Evolutionary conservation across 2,329 filamentous ascomycete genomes (phyloP).

Genomic region (Fusarium heterosporum): DNA sequence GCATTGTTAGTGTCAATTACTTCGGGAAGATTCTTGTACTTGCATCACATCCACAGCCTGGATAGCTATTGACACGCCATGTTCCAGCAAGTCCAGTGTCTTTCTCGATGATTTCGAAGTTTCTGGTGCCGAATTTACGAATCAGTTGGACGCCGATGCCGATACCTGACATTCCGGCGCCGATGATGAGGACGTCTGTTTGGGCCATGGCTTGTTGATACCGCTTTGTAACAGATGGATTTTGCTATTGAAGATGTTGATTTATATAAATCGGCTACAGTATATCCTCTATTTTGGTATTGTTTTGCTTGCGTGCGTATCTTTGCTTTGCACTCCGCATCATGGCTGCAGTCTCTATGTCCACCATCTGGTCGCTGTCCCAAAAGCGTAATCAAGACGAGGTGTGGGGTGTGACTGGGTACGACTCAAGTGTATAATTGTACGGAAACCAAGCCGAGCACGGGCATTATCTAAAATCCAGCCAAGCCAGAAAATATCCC

Average conservation of each 20-base stretch:
- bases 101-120: slow-evolving; percentile 46
- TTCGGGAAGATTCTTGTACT: not conserved
- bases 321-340: not conserved
- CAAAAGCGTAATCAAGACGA: slow-evolving; percentile 25
- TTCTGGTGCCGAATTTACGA: slow-evolving; percentile 27
- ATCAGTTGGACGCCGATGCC: slow-evolving; percentile 43
- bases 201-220: not conserved
- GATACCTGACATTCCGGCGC: slow-evolving; percentile 47
- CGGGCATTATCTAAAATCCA: rapidly evolving
- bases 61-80: slow-evolving; percentile 46
- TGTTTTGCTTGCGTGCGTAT: too few relatives aligned
- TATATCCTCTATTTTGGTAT: too few relatives aligned
- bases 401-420: not conserved
- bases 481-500: not conserved
- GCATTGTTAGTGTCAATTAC: rapidly evolving
- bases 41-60: slow-evolving; percentile 45
- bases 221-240: not conserved
- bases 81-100: slow-evolving; percentile 41
- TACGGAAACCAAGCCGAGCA: slow-evolving; percentile 14
- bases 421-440: too few relatives aligned
- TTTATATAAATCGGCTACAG: not conserved
- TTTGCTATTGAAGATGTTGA: not conserved
- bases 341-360: not conserved
- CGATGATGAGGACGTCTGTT: slow-evolving; percentile 46
- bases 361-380: not conserved